Percentiles rank a stretch among this genome's conserved stretches.
Evolutionary conservation across 257 asterid genomes (phyloP).

Genomic region (Solanum ossicruentum): DNA sequence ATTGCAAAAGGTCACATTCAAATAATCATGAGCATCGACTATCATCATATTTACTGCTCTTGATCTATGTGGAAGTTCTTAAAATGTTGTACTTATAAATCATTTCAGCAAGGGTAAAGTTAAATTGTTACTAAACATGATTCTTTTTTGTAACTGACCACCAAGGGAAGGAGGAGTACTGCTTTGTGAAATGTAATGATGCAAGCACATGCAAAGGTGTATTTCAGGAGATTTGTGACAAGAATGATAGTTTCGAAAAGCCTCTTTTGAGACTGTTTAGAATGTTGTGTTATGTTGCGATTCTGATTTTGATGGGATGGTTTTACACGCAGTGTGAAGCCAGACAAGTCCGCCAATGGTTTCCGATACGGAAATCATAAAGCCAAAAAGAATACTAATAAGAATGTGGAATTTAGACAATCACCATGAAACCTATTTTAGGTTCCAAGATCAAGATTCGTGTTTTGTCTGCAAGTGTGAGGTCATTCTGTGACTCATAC

Average conservation of each 20-base stretch:
- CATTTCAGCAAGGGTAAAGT: not conserved
- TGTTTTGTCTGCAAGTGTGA: not conserved
- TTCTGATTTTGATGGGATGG: not conserved
- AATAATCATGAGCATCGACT: not conserved
- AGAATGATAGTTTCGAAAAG: not conserved
- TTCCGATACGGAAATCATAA: not conserved
- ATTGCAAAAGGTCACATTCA: not conserved
- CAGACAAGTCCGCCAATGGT: not conserved
- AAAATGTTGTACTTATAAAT: not conserved
- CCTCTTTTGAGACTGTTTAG: not conserved
- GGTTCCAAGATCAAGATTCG: not conserved
- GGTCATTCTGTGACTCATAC: not conserved
- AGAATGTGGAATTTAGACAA: not conserved
- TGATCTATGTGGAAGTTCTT: not conserved
- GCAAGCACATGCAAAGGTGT: not conserved
- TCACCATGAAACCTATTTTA: not conserved
- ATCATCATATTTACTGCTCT: not conserved
- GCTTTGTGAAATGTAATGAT: not conserved
- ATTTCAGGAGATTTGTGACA: not conserved
- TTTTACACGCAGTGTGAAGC: not conserved
- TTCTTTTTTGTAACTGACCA: not conserved
- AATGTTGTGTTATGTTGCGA: not conserved
- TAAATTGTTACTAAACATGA: not conserved
- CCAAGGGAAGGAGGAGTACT: not conserved
- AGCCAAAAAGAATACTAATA: not conserved